Evolutionary conservation across 139 green algal species (phyloP), one percentile per base, ranked within the genome.

Genomic region (Chlamydomonas sphaeroides): DNA sequence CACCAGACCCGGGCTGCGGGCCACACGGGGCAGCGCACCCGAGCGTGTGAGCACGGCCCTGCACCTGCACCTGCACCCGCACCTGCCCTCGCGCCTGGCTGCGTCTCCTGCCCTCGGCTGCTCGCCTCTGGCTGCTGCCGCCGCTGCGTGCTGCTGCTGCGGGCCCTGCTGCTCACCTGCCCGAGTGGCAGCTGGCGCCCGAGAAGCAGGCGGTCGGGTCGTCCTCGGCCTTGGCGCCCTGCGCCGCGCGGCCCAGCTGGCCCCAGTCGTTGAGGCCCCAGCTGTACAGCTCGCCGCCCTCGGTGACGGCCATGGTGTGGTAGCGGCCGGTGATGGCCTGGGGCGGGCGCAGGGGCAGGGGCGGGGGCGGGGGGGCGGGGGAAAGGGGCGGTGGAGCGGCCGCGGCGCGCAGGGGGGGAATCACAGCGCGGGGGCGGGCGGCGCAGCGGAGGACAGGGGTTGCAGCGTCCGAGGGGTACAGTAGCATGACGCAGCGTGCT

Each of bases 211-310:
- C 30, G 4, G 62, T 18, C 3, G 81, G 68, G 71, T 86, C 81
- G 35, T 51, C 36, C 30, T 38, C 83, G 2, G 56, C 57, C n/a
- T 56, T 8, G 23, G 30, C 53, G 26, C 82, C 82, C 59, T 38
- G 36, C 30, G 48, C 84, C 28, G 41, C 21, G 21, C 90, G 73
- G 11, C 92, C 92, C 63, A 95, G 91, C 83, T 94, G 91, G 6
- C 92, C 92, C 79, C 80, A 89, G 83, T 95, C 92, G 83, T 95
- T 95, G 39, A 95, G 71, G 2, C 92, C 92, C 89, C 89, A 95
- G 26, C 71, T 90, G 59, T 85, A 93, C 56, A 95, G 78, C 32
- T 67, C 30, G 17, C 90, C 88, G 36, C 90, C 79, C 5, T 56
- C 78, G 11, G 85, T 92, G 20, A 92, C 33, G 0, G 89, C 90